Evolutionary conservation across 495 filamentous ascomycete genomes (phyloP), one percentile per base, ranked within the genome.

Genomic region (Ramalina intermedia): DNA sequence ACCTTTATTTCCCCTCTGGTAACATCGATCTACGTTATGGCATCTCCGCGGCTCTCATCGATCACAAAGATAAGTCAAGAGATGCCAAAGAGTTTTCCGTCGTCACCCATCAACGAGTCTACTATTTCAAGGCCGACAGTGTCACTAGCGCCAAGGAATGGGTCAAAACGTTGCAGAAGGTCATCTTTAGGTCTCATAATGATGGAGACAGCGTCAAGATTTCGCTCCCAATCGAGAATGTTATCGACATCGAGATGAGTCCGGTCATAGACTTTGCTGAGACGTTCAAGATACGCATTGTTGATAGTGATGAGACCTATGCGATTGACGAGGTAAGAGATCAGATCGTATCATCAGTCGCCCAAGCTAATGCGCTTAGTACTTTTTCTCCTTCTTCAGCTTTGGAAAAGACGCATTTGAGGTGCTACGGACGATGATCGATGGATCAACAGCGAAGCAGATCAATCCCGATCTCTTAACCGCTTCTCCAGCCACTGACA

Each of bases 151-250:
- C 91, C 6, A 95, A 88, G 60, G 93, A 96, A 71, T 98, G 91
- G 91, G 90, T 96, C 37, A 93, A 91, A 62, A 75, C 85, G 37
- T 69, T 98, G 20, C 91, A 95, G 55, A 84, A 90, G 47, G 87
- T 95, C 49, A 96, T 98, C 39, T 96, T 96, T 58, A 75, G 89
- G 44, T 88, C 88, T 0, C 87, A 90, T 63, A 98, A 98, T 58
- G 93, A 95, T 44, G 89, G 91, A 7, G 89, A 96, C 57, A 94
- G 89, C 58, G 85, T 98, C 60, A 98, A 98, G 67, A 89, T 98
- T 17, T 90, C 83, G 2, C 71, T 96, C 16, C 89, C 90, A 6
- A 81, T 93, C 17, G 76, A 81, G 41, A 94, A 90, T 56, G 74
- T 96, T 14, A 82, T 96, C 48, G 90, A 94, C 55, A 75, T 96